Base-by-base conservation (phyloP, 345 rosid species). In the Salix brachista region DNA sequence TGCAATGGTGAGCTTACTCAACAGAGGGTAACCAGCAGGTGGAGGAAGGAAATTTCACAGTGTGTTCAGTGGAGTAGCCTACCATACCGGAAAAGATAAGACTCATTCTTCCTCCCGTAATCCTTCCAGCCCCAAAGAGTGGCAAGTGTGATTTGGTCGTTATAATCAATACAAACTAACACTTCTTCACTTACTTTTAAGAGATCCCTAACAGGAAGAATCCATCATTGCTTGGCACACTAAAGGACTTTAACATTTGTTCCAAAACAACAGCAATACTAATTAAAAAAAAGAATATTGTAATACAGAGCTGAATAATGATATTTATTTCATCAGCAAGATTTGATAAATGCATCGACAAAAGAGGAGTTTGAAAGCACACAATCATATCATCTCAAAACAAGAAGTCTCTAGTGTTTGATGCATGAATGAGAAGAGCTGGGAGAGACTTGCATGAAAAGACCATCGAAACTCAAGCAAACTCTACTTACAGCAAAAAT, bases 201-300 rank as follows among this genome's bases (percentile, higher is more conserved):
- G 64, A 41, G 21, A 72, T 66, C 52, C 68, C 50, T 37, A 65
- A 44, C 10, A 64, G 34, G 46, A 61, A n/a, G 48, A 64, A 69
- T 13, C 52, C 37, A 42, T 54, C 72, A 13, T 50, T 65, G 64
- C 81, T 30, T 70, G 72, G 75, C 46, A 18, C 23, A 28, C 70
- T 42, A 39, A 41, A 41, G 44, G 65, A 8, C 44, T 41, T 11
- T 32, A 37, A 68, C 62, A 18, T n/a, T 17, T 7, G 21, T n/a
- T 56, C 62, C 28, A 12, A 19, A 52, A 77, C 42, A 69, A 10
- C 1, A 10, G 2, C 3, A 9, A 77, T 26, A 69, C 2, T 0
- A 41, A 41, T 9, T 8, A 10, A 41, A 67, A 37, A 2, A 30
- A 30, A 21, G 28, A 58, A 46, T 70, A 73, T 78, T 17, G 28